Base-by-base conservation (phyloP, 108 stramenopile species). In the Mediolabrus comicus region DNA sequence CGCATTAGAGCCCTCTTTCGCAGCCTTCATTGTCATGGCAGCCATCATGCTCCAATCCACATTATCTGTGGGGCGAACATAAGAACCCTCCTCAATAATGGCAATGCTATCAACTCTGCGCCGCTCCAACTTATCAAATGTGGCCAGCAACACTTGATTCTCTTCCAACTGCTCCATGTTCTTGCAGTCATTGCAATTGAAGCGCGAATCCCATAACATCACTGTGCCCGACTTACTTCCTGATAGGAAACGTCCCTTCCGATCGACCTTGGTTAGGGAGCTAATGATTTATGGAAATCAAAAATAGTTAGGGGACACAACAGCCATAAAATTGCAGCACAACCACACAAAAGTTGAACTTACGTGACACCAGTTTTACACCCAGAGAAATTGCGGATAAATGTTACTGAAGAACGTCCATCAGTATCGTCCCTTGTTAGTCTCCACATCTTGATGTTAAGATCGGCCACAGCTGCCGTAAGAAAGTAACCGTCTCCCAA, bases 381-480 rank as follows among this genome's bases (percentile, higher is more conserved):
- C 10, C 75, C 75, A 4, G 51, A 33, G 69, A 77, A 77, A 14
- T 65, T 35, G 22, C 68, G 67, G 19, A 69, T 36, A 30, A 77
- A 69, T 16, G 5, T 35, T 28, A 69, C 57, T 29, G 35, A 54
- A n/a, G 46, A 13, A 14, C 43, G 32, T 2, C 41, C 53, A 57
- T 17, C 53, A 24, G 33, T 55, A 41, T 3, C 46, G 22, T 3
- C 22, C 2, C 56, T 55, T 27, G 55, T 35, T 19, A 67, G 52
- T 43, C 62, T 77, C 75, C 75, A 77, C 68, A 77, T 69, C 55
- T 77, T 77, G 32, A 77, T 77, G 34, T 53, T 57, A 26, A 62
- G 54, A 46, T 77, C 68, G n/a, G 32, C 59, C 19, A 53, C 65
- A 41, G 75, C 69, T 51, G 75, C 68, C n/a, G 75, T 77, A 17